Evolutionary conservation across 2,329 filamentous ascomycete species (phyloP).

Genomic region (Coleophoma crateriformis): DNA sequence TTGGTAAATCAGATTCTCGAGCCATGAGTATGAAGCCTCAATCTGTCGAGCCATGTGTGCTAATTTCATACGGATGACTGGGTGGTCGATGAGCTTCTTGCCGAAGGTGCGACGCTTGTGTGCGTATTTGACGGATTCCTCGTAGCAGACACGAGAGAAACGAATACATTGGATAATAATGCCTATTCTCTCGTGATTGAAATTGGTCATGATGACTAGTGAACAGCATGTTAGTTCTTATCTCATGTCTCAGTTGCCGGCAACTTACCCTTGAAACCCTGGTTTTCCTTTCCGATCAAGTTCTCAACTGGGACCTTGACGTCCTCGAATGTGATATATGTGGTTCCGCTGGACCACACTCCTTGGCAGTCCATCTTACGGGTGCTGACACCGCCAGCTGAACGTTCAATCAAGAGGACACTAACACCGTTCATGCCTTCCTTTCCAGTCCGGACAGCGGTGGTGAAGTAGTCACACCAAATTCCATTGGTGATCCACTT

Average conservation of each 20-base stretch:
- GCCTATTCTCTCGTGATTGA: conserved; percentile 98
- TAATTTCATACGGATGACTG: conserved; percentile 95
- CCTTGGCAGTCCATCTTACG: conserved; percentile 98
- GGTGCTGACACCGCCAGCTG: conserved; percentile 78
- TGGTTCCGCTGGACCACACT: conserved; percentile 91
- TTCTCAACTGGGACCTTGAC: conserved; percentile 99
- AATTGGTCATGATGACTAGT: conserved; percentile 95
- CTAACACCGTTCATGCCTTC: conserved; percentile 90
- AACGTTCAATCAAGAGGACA: conserved; percentile 86
- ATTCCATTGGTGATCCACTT: conserved; percentile 99
- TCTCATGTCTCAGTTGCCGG: not conserved
- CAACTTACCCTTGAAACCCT: conserved; percentile 75
- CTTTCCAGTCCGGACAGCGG: conserved; percentile 84
- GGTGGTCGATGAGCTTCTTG: conserved; percentile 93
- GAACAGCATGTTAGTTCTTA: conserved; percentile 4
- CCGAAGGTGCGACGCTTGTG: conserved; percentile 97
- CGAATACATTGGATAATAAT: conserved; percentile 97
- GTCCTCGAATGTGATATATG: conserved; percentile 97
- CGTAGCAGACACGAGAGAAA: conserved; percentile 94
- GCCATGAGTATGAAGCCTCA: conserved; percentile 94
- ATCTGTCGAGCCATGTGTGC: conserved; percentile 98
- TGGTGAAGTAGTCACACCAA: conserved; percentile 97
- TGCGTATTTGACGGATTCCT: conserved; percentile 93
- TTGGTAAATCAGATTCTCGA: conserved; percentile 93
- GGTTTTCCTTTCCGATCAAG: conserved; percentile 94